Conservation (phyloP, 179 eudicot species). For the Dionaea muscipula region DNA sequence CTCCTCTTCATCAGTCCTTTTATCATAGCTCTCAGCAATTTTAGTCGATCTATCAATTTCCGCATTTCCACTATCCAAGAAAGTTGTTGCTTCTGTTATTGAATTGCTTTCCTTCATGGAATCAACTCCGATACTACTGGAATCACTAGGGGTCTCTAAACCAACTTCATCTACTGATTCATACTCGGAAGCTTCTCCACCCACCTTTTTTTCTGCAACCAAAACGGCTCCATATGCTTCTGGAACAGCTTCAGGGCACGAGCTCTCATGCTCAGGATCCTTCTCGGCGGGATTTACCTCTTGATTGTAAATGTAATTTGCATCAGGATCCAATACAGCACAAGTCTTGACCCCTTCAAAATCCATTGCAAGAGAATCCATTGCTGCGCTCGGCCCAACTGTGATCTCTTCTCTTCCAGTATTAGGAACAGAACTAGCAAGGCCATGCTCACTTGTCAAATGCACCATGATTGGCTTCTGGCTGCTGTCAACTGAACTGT, state of each 20-base stretch:
- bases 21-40: conserved; percentile 9
- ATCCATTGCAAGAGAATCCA: conserved; percentile 13
- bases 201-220: conserved; percentile 2
- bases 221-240: conserved; percentile 18
- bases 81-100: conserved; percentile 4
- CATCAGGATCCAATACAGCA: no score
- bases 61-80: conserved; percentile 9
- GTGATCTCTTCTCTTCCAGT: conserved; percentile 8
- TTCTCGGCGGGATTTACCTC: conserved; percentile 3
- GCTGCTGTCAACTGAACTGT: conserved; percentile 6
- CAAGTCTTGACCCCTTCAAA: conserved; percentile 13
- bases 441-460: conserved; percentile 10
- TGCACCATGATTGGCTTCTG: conserved; percentile 5
- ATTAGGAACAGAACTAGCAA: conserved; percentile 5
- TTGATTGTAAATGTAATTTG: no score
- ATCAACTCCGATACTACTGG: conserved; percentile 10
- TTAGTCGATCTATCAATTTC: conserved; percentile 8
- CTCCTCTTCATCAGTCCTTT: conserved; percentile 7
- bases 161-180: conserved; percentile 7
- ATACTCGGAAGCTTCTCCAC: conserved; percentile 12
- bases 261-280: conserved; percentile 1
- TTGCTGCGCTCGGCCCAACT: conserved; percentile 7
- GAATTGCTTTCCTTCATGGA: conserved; percentile 11
- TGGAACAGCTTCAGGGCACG: conserved; percentile 11
- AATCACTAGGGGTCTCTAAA: conserved; percentile 14